These are phyloP conservation scores for Russula sp. DNA, from an alignment of 768 basidiomycete genomes.

Conservation along the genomic window DNA sequence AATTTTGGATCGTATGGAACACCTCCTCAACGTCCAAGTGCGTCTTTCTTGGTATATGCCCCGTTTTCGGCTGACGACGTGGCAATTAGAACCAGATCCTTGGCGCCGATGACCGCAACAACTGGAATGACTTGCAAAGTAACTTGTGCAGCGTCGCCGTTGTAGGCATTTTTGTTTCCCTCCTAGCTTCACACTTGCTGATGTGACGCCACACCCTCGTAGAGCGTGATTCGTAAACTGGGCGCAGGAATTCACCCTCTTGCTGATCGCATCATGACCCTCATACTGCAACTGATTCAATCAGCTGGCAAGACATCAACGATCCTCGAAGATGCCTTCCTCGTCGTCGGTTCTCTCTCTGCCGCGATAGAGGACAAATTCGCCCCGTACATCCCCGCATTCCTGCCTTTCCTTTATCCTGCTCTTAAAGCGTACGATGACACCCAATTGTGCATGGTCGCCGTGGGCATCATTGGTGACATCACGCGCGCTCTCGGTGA, in stretches of 20 bases:
- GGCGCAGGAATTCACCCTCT: constrained; percentile 77
- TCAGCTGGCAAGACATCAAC: constrained; percentile 90
- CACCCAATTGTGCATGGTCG: constrained; percentile 91
- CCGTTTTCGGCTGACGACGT: not conserved
- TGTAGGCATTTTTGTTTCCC: constrained; percentile 40
- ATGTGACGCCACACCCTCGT: not conserved
- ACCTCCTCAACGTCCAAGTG: constrained; percentile 77
- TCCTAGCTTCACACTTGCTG: not conserved
- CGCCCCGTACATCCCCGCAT: constrained; percentile 75
- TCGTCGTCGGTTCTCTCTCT: constrained; percentile 77
- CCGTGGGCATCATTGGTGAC: constrained; percentile 93
- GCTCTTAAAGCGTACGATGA: constrained; percentile 93
- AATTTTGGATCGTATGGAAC: constrained; percentile 87
- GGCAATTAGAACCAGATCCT: constrained; percentile 76
- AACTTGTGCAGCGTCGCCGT: constrained; percentile 90
- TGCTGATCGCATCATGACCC: constrained; percentile 93
- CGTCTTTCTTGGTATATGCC: constrained; percentile 23
- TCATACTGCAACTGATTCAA: constrained; percentile 77
- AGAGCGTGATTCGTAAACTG: constrained; percentile 85
- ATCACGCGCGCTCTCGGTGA: constrained; percentile 92
- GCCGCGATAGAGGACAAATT: constrained; percentile 73
- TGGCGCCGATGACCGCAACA: constrained; percentile 92
- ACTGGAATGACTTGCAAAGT: constrained; percentile 97
- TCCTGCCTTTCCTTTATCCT: constrained; percentile 79
- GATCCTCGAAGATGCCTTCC: constrained; percentile 92